Base-by-base conservation (phyloP, 2,329 filamentous ascomycete genomes). In the Didymella sp. region DNA sequence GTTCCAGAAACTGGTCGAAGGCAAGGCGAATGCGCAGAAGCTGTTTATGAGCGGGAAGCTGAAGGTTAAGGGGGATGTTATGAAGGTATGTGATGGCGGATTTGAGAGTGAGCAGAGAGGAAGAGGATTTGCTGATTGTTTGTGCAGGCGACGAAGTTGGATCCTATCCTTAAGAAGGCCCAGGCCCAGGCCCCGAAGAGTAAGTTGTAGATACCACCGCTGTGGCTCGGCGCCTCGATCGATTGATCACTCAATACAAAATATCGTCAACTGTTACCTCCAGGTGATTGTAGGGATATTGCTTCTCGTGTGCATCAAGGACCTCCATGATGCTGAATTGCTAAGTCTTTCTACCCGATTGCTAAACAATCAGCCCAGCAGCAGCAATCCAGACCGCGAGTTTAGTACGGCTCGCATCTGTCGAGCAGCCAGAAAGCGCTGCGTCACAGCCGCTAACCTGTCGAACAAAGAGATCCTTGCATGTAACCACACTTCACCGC, bases 31-130 rank as follows among this genome's bases (percentile, higher is more conserved):
- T 75, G 92, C 95, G 55, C 95, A 99, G 84, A 88, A 89, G 69
- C 82, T 99, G 63, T 97, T 98, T 81, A 98, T 99, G 94, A 86
- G 86, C n/a, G 95, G 95, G 71, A 97, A 96, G 85, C 84, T 99
- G 74, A 99, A 98, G 90, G 87, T 98, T 76, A 96, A 92, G 87
- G 95, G 95, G 62, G 92, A 98, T 77, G 87, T 98, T 60, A 98
- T 98, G 94, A 97, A 97, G 41, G 35, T 38, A 4, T 37, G 8
- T 37, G n/a, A 1, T n/a, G 30, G 13, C 2, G 33, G n/a, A n/a
- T n/a, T n/a, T 19, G 33, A 19, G 33, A n/a, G 15, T 17, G 12
- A 4, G 15, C 13, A 7, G n/a, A 19, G 13, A 37, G 4, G 22
- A n/a, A n/a, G n/a, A 6, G 9, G 8, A 3, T 15, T 4, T 3